These are phyloP conservation scores for Serpula lacrymans DNA, from an alignment of 768 basidiomycete genomes.

Conservation along the genomic window DNA sequence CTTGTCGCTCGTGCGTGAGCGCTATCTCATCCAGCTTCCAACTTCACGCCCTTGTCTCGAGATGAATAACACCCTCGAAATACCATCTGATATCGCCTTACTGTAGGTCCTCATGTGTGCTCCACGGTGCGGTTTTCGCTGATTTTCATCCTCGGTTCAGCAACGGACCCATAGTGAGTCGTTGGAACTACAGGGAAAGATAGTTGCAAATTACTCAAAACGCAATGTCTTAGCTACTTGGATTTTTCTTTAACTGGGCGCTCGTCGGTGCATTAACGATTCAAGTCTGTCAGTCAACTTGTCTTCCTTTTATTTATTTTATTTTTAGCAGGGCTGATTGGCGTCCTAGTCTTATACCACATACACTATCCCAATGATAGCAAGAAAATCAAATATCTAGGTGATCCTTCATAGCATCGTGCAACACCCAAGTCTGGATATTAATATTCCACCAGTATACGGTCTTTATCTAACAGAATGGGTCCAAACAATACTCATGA, in stretches of 20 bases:
- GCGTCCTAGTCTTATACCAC: too few species aligned
- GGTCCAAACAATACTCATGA: constrained; percentile 16
- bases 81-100: constrained; percentile 12
- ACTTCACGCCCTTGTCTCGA: too few species aligned
- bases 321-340: too few species aligned
- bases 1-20: too few species aligned
- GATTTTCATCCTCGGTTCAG: too few species aligned
- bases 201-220: background rate
- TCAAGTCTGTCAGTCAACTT: constrained; percentile 17
- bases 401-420: background rate
- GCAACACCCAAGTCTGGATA: background rate
- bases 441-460: constrained; percentile 9
- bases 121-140: too few species aligned
- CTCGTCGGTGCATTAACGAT: constrained; percentile 15
- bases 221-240: constrained; percentile 13
- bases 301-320: too few species aligned
- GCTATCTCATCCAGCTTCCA: too few species aligned
- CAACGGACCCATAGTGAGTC: too few species aligned
- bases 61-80: constrained; percentile 9
- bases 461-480: constrained; percentile 15
- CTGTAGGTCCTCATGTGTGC: constrained; percentile 5
- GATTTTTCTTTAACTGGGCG: constrained; percentile 15
- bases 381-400: constrained; percentile 9
- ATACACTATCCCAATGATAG: constrained; percentile 14
- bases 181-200: too few species aligned